phyloP scores from a whole-genome alignment of 768 basidiomycete genomes.

The Tylopilus vinaceipallidus region DNA sequence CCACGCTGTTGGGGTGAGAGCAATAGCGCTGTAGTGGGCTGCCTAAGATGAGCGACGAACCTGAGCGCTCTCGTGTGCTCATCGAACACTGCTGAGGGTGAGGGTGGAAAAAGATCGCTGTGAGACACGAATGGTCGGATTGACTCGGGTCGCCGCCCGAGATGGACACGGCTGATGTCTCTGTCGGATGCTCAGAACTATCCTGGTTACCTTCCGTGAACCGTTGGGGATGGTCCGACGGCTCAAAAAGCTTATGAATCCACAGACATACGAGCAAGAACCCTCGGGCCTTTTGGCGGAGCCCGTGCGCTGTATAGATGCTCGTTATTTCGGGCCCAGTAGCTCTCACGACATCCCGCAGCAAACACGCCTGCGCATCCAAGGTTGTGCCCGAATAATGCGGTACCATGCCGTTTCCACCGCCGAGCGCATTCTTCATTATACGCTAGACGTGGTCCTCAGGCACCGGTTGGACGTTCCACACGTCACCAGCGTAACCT shows the following conservation, averaged over 20 bases:
- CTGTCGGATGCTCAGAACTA: background rate
- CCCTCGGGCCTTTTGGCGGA: background rate
- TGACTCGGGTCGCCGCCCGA: background rate
- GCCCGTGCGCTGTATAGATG: background rate
- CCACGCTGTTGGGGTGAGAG: background rate
- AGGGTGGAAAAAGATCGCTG: background rate
- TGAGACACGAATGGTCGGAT: background rate
- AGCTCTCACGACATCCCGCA: background rate
- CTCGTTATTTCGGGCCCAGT: background rate
- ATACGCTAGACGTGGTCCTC: slow-evolving; percentile 84
- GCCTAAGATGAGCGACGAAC: slow-evolving; percentile 2
- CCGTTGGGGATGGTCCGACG: background rate
- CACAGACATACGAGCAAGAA: slow-evolving; percentile 9
- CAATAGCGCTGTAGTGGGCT: slow-evolving; percentile 3
- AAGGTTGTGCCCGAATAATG: slow-evolving; percentile 46
- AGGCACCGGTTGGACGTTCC: slow-evolving; percentile 87
- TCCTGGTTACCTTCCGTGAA: background rate
- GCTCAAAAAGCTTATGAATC: slow-evolving; percentile 6
- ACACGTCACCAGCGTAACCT: slow-evolving; percentile 61
- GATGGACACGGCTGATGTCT: background rate
- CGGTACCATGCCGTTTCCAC: too few relatives aligned
- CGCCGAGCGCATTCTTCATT: slow-evolving; percentile 75
- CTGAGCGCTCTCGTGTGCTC: background rate
- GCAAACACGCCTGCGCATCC: too few relatives aligned
- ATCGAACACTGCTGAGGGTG: background rate